phyloP scores from a whole-genome alignment of 2,329 filamentous ascomycete genomes.

The Akanthomyces lecanii region DNA sequence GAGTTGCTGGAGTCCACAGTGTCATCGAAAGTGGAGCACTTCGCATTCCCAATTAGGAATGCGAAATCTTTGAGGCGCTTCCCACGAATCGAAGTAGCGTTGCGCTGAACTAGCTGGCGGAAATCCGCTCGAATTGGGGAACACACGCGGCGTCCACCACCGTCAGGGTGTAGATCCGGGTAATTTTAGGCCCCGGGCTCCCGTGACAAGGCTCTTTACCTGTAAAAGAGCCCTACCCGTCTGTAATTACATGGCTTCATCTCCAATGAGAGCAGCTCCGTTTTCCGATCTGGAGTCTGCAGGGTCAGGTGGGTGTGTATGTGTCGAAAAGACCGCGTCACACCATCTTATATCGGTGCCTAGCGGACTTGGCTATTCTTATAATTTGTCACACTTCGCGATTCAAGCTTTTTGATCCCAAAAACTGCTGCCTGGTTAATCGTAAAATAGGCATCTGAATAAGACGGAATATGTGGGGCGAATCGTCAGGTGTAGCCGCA shows the following conservation, averaged over 20 bases:
- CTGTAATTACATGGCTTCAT: too few relatives aligned
- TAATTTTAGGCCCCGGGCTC: neutral
- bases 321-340: neutral
- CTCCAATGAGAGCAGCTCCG: too few relatives aligned
- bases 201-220: neutral
- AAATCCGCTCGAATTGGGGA: neutral
- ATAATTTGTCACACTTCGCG: neutral
- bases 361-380: neutral
- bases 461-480: neutral
- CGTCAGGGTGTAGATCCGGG: neutral
- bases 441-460: neutral
- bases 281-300: too few relatives aligned
- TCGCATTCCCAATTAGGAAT: slow-evolving; percentile 5
- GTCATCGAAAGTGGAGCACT: neutral
- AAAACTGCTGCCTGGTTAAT: slow-evolving; percentile 2
- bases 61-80: neutral
- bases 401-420: neutral
- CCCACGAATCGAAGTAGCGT: neutral
- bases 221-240: too few relatives aligned
- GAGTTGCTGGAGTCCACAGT: neutral
- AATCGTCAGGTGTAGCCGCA: neutral
- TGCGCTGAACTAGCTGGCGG: neutral
- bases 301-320: too few relatives aligned
- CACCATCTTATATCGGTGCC: neutral
- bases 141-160: neutral